These are phyloP conservation scores for Gyrodon lividus DNA, from an alignment of 768 basidiomycete genomes.

Conservation along the genomic window DNA sequence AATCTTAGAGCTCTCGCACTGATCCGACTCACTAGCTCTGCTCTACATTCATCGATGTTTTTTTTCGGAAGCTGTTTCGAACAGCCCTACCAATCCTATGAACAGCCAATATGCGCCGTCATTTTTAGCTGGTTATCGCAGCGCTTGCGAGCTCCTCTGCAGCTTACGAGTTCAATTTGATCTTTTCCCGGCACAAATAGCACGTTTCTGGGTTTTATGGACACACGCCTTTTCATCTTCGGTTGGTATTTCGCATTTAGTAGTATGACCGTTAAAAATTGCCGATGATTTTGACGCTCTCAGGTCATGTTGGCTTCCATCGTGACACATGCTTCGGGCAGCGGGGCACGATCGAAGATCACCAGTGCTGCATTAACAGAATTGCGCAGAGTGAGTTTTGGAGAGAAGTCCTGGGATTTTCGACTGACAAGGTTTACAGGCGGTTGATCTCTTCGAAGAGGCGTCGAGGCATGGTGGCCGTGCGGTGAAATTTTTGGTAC, in stretches of 20 bases:
- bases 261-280: background rate
- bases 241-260: constrained; percentile 35
- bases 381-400: constrained; percentile 38
- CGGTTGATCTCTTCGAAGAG: constrained; percentile 61
- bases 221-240: constrained; percentile 68
- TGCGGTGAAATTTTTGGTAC: constrained; percentile 67
- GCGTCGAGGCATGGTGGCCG: constrained; percentile 65
- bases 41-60: constrained; percentile 75
- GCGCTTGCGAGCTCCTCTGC: constrained; percentile 57
- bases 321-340: constrained; percentile 60
- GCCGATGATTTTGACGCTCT: constrained; percentile 3
- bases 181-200: constrained; percentile 55
- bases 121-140: constrained; percentile 66
- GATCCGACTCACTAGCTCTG: constrained; percentile 43
- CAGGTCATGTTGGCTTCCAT: constrained; percentile 78
- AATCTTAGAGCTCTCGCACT: background rate
- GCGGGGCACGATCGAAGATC: constrained; percentile 53
- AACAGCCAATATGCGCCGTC: constrained; percentile 65
- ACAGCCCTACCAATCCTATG: constrained; percentile 64
- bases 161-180: constrained; percentile 49
- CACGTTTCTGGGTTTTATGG: constrained; percentile 72
- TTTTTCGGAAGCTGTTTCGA: constrained; percentile 70
- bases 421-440: constrained; percentile 25
- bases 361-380: constrained; percentile 70
- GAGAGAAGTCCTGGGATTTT: background rate